Conservation (phyloP, 768 basidiomycete genomes). For the Strobilomyces dryophilus region DNA sequence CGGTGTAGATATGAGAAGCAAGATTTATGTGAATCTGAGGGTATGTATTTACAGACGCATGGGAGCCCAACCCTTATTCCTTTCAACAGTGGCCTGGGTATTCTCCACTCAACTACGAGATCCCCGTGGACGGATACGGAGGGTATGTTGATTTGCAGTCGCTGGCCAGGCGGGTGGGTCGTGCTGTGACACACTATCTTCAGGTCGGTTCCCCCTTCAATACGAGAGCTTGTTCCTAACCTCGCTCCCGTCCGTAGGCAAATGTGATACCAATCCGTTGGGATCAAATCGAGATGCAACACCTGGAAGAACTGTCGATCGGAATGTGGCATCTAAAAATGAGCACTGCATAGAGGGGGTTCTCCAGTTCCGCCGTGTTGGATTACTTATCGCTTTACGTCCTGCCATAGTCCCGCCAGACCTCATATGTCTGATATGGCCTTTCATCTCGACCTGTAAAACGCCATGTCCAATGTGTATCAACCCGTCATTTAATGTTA, state of each 20-base stretch:
- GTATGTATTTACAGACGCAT: conserved; percentile 35
- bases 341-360: conserved; percentile 25
- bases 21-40: conserved; percentile 59
- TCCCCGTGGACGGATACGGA: conserved; percentile 65
- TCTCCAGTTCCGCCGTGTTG: conserved; percentile 2
- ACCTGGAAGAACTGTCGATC: conserved; percentile 63
- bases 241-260: conserved; percentile 37
- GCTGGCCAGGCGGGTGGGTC: conserved; percentile 61
- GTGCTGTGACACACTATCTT: conserved; percentile 72
- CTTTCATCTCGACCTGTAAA: conserved; percentile 17
- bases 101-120: conserved; percentile 65
- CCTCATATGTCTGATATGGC: conserved; percentile 6
- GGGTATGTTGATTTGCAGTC: conserved; percentile 63
- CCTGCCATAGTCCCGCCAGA: conserved; percentile 8
- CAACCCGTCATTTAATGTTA: conserved; percentile 19
- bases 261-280: conserved; percentile 67
- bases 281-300: conserved; percentile 66
- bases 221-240: conserved; percentile 8
- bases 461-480: conserved; percentile 20
- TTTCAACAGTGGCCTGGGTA: conserved; percentile 65
- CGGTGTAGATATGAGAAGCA: conserved; percentile 55
- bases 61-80: neutral
- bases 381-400: conserved; percentile 9
- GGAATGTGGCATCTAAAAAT: conserved; percentile 73
- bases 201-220: conserved; percentile 41